Conservation (phyloP, 2,329 filamentous ascomycete species). For the Massarina eburnea region DNA sequence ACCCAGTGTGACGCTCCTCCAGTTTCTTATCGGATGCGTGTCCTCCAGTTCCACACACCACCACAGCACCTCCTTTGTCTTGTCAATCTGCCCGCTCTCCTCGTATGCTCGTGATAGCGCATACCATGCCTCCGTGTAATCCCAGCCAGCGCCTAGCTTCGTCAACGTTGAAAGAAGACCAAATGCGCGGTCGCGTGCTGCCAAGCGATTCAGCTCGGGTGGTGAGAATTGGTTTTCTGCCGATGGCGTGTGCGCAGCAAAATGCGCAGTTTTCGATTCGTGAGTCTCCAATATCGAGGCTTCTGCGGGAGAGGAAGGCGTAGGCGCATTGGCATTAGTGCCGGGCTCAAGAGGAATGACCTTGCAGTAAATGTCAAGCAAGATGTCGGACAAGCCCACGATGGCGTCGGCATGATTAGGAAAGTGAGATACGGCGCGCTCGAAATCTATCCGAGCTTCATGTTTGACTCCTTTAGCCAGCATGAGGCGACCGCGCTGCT, state of each 20-base stretch:
- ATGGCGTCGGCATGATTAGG: constrained; percentile 80
- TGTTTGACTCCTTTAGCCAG: constrained; percentile 64
- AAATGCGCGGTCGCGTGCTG: constrained; percentile 85
- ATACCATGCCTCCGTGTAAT: constrained; percentile 91
- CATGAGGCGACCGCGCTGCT: constrained; percentile 67
- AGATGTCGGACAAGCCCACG: constrained; percentile 78
- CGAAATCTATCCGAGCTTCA: constrained; percentile 74
- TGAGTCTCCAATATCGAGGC: constrained; percentile 9
- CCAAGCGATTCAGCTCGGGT: constrained; percentile 77
- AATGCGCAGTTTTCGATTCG: constrained; percentile 40
- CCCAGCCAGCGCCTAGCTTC: constrained; percentile 85
- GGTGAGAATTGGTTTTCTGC: constrained; percentile 53
- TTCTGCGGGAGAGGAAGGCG: constrained; percentile 9
- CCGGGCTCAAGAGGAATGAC: constrained; percentile 60
- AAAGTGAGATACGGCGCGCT: constrained; percentile 76
- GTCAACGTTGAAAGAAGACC: constrained; percentile 80
- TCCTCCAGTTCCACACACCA: constrained; percentile 98
- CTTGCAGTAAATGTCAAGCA: constrained; percentile 81
- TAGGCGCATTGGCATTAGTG: constrained; percentile 28
- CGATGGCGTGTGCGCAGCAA: constrained; percentile 54
- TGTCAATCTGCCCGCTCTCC: constrained; percentile 79
- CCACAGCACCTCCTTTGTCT: constrained; percentile 91
- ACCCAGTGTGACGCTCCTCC: constrained; percentile 63
- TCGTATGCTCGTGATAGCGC: constrained; percentile 85
- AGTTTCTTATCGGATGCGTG: constrained; percentile 73